Evolutionary conservation across 495 filamentous ascomycete genomes (phyloP), one percentile per base, ranked within the genome.

Genomic region (Polyplosphaeria fusca): DNA sequence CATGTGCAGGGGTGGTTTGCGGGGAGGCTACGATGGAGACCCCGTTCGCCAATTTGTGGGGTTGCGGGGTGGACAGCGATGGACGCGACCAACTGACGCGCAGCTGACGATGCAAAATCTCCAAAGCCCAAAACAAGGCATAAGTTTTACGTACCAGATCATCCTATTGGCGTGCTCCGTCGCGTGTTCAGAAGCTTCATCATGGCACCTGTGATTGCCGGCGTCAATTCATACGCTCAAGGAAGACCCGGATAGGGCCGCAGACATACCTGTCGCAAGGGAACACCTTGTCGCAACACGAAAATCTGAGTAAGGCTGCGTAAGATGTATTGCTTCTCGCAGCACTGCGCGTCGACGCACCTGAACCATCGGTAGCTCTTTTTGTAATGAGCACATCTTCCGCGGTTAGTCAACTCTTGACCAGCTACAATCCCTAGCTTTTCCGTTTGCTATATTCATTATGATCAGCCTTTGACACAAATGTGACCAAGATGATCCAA

Each of bases 311-410:
- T 24, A n/a, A n/a, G 39, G 18, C 20, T 25, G 26, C n/a, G 49
- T 49, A 41, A 24, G n/a, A 12, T 5, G 11, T 38, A 24, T 1
- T 25, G 27, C 79, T 65, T 78, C 81, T 49, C 71, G 72, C 65
- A 85, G 54, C 18, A 7, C 51, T 53, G 12, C 5, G 7, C 7
- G 30, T 35, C 30, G n/a, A 55, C 63, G 38, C 68, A 91, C 58
- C 88, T 74, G 69, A 96, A 95, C 91, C 91, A 95, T 12, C 91
- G 81, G 66, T 86, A 88, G 50, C 82, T 86, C 61, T 89, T 89
- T 2, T 77, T 70, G 68, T 95, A 95, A 64, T 96, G 91, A 27
- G 65, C 65, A 67, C 91, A 95, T 26, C 88, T 77, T 14, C 91
- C 91, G 1, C 80, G 79, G 28, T 75, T 75, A 0, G 91, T 88